These are phyloP conservation scores for Pseudonitzschia multiseries DNA, from an alignment of 108 stramenopile species.

Conservation along the genomic window DNA sequence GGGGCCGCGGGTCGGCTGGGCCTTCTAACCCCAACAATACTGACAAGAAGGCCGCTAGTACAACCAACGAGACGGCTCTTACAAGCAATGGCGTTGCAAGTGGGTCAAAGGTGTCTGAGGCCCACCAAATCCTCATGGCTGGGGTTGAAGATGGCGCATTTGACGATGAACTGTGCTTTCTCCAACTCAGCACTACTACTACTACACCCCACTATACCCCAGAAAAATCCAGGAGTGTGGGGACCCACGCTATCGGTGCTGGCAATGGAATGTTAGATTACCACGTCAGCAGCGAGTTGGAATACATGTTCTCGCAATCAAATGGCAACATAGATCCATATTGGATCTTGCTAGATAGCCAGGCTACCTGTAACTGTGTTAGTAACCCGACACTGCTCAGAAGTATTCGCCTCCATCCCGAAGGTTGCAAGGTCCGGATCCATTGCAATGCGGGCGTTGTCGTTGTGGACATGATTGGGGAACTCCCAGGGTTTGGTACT, in stretches of 20 bases:
- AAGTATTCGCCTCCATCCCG: neutral
- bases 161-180: neutral
- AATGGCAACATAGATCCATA: neutral
- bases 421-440: neutral
- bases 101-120: neutral
- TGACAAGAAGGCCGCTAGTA: neutral
- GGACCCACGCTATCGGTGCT: neutral
- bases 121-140: neutral
- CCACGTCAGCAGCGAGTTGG: neutral
- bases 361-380: neutral
- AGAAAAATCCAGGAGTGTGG: neutral
- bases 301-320: neutral
- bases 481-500: neutral
- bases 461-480: neutral
- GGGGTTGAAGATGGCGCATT: neutral
- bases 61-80: neutral
- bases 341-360: neutral
- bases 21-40: too few species aligned
- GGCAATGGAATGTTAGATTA: too few species aligned
- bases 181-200: neutral
- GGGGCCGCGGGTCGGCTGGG: too few species aligned
- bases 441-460: neutral
- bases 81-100: neutral
- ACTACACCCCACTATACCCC: too few species aligned
- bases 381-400: neutral